These are phyloP conservation scores for Leccinum subgranulosum DNA, from an alignment of 768 basidiomycete genomes.

Conservation along the genomic window DNA sequence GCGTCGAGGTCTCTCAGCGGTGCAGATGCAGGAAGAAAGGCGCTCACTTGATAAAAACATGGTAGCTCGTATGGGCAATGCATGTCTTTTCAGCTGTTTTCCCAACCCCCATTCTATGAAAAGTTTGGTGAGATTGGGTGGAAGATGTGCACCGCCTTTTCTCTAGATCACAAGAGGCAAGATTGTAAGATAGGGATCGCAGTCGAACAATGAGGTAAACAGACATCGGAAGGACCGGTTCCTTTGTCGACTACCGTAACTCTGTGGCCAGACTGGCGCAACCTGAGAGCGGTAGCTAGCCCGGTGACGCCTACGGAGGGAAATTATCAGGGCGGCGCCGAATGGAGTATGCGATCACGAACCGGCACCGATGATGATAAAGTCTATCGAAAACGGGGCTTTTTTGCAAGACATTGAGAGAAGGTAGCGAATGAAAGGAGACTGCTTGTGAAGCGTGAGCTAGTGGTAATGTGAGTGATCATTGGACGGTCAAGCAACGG, in stretches of 20 bases:
- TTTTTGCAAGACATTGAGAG: conserved; percentile 19
- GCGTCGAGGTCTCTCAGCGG: not conserved
- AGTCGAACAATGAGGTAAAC: conserved; percentile 1
- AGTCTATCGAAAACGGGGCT: conserved; percentile 27
- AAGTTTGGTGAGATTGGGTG: conserved; percentile 59
- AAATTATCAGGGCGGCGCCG: not conserved
- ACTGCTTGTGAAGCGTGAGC: not conserved
- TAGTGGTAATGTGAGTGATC: conserved; percentile 7
- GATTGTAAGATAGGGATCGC: not conserved
- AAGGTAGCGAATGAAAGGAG: not conserved
- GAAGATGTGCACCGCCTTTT: conserved; percentile 43
- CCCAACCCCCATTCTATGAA: conserved; percentile 55
- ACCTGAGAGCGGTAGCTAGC: conserved; percentile 54
- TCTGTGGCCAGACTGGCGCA: conserved; percentile 56
- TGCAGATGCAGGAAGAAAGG: not conserved
- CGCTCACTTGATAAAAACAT: conserved; percentile 25
- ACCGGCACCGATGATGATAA: conserved; percentile 33
- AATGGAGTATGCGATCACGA: not conserved
- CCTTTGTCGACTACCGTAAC: conserved; percentile 56
- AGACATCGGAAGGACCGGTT: conserved; percentile 41
- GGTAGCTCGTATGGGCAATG: conserved; percentile 22
- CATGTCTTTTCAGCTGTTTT: conserved; percentile 39
- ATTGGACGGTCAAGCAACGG: conserved; percentile 15
- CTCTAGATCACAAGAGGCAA: conserved; percentile 23
- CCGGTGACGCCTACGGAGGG: conserved; percentile 43